phyloP scores from a whole-genome alignment of 352 stramenopile species.

The Phytophthora sansomeana region DNA sequence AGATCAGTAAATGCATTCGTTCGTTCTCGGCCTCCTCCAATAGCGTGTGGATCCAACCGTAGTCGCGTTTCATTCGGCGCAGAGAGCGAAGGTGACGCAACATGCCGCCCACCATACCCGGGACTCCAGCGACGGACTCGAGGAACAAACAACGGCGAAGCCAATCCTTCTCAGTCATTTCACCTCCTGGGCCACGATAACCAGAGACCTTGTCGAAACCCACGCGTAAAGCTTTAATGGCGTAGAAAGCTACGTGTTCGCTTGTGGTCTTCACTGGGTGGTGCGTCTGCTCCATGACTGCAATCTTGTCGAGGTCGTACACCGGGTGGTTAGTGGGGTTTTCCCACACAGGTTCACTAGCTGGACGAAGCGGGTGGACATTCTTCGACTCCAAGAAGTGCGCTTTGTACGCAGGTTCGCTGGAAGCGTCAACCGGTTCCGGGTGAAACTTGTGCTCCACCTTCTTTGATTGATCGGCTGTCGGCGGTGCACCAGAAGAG shows the following conservation, averaged over 20 bases:
- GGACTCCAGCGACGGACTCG: constrained; percentile 79
- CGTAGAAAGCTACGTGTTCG: constrained; percentile 37
- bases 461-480: neutral
- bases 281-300: constrained; percentile 40
- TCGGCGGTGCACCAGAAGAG: constrained; percentile 1
- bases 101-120: constrained; percentile 81
- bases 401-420: constrained; percentile 31
- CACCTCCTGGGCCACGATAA: constrained; percentile 63
- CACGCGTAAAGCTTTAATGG: constrained; percentile 49
- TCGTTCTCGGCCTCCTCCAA: constrained; percentile 95
- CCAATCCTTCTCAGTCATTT: constrained; percentile 75
- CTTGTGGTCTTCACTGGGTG: constrained; percentile 33
- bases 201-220: constrained; percentile 61
- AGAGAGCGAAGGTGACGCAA: constrained; percentile 86
- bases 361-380: constrained; percentile 21
- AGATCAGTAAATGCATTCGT: constrained; percentile 94
- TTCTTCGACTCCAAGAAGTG: constrained; percentile 40
- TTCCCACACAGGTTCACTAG: constrained; percentile 33
- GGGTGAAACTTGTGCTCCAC: neutral
- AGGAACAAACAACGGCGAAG: constrained; percentile 78
- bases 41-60: constrained; percentile 92
- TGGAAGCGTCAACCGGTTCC: constrained; percentile 23
- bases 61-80: constrained; percentile 85
- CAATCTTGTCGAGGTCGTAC: constrained; percentile 46
- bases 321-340: constrained; percentile 47